These are phyloP conservation scores for Blastobotrys elegans DNA, from an alignment of 1,139 yeast species.

Conservation along the genomic window DNA sequence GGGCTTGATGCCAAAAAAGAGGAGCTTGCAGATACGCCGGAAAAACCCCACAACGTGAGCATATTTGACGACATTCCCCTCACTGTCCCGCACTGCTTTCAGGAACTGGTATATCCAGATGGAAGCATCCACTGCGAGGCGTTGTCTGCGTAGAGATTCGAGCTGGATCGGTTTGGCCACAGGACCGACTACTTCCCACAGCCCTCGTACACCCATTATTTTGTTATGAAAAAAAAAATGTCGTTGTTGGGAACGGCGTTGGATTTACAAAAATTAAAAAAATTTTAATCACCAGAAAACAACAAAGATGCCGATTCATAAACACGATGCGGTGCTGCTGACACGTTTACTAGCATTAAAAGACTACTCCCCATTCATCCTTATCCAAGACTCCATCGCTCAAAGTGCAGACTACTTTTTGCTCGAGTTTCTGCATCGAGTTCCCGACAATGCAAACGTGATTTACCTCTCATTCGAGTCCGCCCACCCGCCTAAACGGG, in stretches of 20 bases:
- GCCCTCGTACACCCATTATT: constrained; percentile 88
- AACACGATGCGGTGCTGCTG: constrained; percentile 32
- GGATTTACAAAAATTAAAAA: too few relatives aligned
- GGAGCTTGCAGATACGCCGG: constrained; percentile 82
- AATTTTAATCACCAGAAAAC: neutral
- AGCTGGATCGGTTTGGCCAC: constrained; percentile 85
- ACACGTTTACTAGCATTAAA: constrained; percentile 57
- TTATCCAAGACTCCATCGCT: constrained; percentile 61
- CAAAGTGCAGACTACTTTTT: constrained; percentile 61
- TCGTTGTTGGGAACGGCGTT: too few relatives aligned
- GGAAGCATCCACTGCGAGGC: constrained; percentile 94
- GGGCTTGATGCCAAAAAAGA: constrained; percentile 86
- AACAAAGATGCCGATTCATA: constrained; percentile 23
- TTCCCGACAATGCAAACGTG: constrained; percentile 22
- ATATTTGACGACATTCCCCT: constrained; percentile 71
- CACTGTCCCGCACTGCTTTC: constrained; percentile 85
- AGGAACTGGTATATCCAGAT: constrained; percentile 97
- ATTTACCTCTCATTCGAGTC: constrained; percentile 19
- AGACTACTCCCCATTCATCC: constrained; percentile 68
- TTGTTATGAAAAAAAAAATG: too few relatives aligned
- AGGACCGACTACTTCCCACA: constrained; percentile 91
- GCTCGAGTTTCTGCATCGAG: constrained; percentile 49
- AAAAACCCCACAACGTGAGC: constrained; percentile 94
- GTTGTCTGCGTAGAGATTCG: constrained; percentile 70
- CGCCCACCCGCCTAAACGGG: constrained; percentile 3